phyloP scores from a whole-genome alignment of 495 filamentous ascomycete species.

The Haplographium delicatum region DNA sequence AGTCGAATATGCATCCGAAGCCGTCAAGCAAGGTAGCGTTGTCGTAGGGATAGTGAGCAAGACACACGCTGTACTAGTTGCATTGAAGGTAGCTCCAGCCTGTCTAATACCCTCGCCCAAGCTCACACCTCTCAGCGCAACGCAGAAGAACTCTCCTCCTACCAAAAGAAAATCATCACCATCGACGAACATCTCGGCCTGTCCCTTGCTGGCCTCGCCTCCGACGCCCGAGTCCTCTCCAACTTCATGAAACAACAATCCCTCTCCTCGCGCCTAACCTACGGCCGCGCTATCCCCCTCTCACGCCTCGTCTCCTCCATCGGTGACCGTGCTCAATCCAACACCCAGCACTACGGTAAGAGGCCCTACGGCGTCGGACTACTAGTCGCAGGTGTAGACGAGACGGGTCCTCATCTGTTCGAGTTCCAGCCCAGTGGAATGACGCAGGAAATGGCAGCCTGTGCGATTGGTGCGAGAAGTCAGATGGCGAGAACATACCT shows the following conservation, averaged over 20 bases:
- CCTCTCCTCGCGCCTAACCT: constrained; percentile 89
- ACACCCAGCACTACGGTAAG: constrained; percentile 96
- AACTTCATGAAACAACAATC: constrained; percentile 99
- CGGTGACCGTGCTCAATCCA: constrained; percentile 91
- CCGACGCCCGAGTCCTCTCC: constrained; percentile 96
- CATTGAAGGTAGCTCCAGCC: constrained; percentile 70
- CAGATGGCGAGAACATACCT: constrained; percentile 98
- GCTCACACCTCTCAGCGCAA: constrained; percentile 60
- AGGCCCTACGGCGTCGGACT: constrained; percentile 95
- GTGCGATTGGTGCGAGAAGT: constrained; percentile 88
- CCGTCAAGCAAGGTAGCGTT: constrained; percentile 97
- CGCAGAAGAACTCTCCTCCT: constrained; percentile 98
- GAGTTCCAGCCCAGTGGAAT: constrained; percentile 97
- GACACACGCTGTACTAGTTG: constrained; percentile 93
- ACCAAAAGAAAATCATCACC: constrained; percentile 98
- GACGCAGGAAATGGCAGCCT: constrained; percentile 94
- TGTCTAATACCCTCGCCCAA: not conserved
- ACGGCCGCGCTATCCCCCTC: constrained; percentile 86
- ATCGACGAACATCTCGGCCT: constrained; percentile 95
- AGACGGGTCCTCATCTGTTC: constrained; percentile 88
- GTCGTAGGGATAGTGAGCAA: constrained; percentile 96
- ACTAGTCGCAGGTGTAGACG: constrained; percentile 89
- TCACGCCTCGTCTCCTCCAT: constrained; percentile 84
- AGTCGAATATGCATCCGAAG: constrained; percentile 97
- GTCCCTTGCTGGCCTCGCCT: constrained; percentile 93